Conservation (phyloP, 169 alveolate species). For the Perkinsus olseni region DNA sequence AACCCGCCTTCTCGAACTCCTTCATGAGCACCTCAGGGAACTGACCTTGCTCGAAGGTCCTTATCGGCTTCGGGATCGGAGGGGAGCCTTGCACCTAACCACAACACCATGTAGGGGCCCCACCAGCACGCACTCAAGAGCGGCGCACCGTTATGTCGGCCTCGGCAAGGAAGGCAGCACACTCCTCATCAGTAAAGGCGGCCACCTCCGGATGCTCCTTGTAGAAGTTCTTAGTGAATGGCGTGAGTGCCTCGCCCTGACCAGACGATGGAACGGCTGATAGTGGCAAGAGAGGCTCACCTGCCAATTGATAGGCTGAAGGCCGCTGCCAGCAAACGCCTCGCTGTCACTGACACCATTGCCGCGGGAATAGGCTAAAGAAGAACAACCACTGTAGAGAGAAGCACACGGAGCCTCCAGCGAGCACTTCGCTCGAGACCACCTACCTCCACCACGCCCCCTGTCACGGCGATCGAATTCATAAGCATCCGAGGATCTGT, state of each 20-base stretch:
- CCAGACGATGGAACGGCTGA: slow-evolving; percentile 52
- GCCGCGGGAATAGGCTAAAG: not conserved
- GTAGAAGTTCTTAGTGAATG: slow-evolving; percentile 80
- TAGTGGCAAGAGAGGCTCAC: not conserved
- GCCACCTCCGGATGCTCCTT: slow-evolving; percentile 73
- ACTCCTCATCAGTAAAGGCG: slow-evolving; percentile 49
- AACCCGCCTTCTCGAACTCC: slow-evolving; percentile 55
- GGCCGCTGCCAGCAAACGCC: not conserved
- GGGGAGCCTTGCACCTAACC: slow-evolving; percentile 9
- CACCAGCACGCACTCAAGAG: not conserved
- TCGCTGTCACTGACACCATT: not conserved
- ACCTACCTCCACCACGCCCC: not conserved
- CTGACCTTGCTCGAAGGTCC: slow-evolving; percentile 68
- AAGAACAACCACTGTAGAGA: not conserved
- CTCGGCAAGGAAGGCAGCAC: not conserved
- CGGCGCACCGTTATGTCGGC: not conserved
- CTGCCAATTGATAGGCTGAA: not conserved
- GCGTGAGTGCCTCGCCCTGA: slow-evolving; percentile 49
- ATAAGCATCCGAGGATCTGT: not conserved
- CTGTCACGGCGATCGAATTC: not conserved
- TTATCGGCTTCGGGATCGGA: slow-evolving; percentile 75
- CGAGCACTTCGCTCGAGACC: too few relatives aligned
- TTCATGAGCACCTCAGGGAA: slow-evolving; percentile 77
- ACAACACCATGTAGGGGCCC: not conserved
- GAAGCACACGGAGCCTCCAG: not conserved